phyloP scores from a whole-genome alignment of 78 protist genomes.

The Dictyostelium capitatum region DNA sequence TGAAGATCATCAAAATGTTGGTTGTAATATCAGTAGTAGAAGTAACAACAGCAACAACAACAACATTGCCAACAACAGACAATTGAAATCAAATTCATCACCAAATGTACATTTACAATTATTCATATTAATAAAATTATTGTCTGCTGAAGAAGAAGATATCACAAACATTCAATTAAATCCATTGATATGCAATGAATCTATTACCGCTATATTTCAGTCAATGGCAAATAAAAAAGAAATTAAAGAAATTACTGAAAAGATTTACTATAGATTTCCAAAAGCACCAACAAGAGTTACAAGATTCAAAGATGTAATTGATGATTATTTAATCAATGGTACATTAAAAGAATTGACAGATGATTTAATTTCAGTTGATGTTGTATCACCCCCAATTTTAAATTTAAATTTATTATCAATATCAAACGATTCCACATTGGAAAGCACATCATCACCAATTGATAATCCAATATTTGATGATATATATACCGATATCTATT shows the following conservation, averaged over 20 bases:
- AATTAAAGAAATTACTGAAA: conserved; percentile 46
- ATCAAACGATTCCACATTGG: background rate
- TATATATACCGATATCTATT: conserved; percentile 67
- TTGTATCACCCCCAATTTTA: conserved; percentile 22
- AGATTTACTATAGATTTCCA: conserved; percentile 32
- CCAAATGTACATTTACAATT: conserved; percentile 42
- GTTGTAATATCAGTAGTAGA: background rate
- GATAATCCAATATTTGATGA: conserved; percentile 62
- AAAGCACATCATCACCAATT: background rate
- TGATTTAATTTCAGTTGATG: background rate
- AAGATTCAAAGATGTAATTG: background rate
- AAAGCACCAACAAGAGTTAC: conserved; percentile 53
- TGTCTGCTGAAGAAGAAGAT: conserved; percentile 47
- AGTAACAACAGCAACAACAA: background rate
- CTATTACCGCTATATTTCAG: background rate
- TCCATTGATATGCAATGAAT: background rate
- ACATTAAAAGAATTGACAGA: background rate
- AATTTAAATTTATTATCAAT: background rate
- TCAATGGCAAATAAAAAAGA: conserved; percentile 13
- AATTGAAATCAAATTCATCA: background rate
- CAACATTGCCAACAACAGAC: background rate
- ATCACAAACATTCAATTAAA: conserved; percentile 33
- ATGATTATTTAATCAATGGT: conserved; percentile 9
- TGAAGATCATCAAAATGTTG: conserved; percentile 33
- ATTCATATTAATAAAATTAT: conserved; percentile 23